These are phyloP conservation scores for Durotheca rogersii DNA, from an alignment of 495 filamentous ascomycete species.

Conservation along the genomic window DNA sequence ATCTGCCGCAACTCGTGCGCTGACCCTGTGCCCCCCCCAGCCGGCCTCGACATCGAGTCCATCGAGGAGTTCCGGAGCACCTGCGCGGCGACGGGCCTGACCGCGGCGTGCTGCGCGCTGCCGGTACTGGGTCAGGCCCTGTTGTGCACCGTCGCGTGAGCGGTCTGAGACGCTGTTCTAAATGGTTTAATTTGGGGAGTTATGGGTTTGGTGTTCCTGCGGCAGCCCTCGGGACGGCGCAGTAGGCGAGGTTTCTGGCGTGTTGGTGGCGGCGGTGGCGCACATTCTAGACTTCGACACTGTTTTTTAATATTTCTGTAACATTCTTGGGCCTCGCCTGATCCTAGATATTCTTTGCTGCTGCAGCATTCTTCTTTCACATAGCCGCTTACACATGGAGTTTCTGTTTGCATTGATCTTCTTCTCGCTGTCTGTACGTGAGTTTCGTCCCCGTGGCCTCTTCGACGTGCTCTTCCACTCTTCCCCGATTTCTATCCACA, in stretches of 20 bases:
- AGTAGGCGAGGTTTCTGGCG: neutral
- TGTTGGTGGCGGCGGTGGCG: no score
- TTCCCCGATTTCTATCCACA: no score
- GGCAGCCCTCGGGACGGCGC: neutral
- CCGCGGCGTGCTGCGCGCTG: slow-evolving; percentile 20
- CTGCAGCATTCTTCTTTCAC: neutral
- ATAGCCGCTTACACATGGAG: neutral
- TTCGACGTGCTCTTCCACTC: no score
- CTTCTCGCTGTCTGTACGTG: no score
- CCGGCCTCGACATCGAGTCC: slow-evolving; percentile 10
- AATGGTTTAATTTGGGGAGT: neutral
- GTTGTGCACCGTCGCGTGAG: slow-evolving; percentile 17
- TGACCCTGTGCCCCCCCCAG: slow-evolving; percentile 8
- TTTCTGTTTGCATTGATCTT: neutral
- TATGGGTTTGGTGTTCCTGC: neutral
- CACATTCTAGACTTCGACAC: no score
- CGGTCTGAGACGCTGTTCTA: neutral
- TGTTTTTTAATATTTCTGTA: neutral
- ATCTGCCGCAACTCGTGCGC: neutral
- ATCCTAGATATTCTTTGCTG: neutral
- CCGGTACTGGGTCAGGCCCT: slow-evolving; percentile 12
- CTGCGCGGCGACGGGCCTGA: slow-evolving; percentile 15
- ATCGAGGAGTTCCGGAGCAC: slow-evolving; percentile 8
- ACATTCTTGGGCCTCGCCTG: neutral
- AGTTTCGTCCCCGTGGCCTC: no score